Evolutionary conservation across 805 yeast genomes (phyloP).

Genomic region (Candida nemodendra): DNA sequence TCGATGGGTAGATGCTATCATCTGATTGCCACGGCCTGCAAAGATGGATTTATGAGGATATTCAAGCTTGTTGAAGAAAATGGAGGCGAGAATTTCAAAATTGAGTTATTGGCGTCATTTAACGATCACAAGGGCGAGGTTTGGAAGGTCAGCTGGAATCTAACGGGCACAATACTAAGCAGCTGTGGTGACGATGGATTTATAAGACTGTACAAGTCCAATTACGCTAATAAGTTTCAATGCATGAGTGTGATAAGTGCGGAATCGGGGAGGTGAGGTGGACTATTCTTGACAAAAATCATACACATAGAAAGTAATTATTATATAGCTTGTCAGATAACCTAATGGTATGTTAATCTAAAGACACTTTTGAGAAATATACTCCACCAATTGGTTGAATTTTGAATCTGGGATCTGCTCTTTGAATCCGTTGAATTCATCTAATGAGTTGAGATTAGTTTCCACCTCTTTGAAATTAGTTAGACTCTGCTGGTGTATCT

Average conservation of each 20-base stretch:
- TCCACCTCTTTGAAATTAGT: constrained; percentile 12
- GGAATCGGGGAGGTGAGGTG: constrained; percentile 29
- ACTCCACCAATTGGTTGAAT: constrained; percentile 19
- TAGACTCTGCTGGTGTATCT: constrained; percentile 8
- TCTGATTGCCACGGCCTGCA: constrained; percentile 90
- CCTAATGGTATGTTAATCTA: constrained; percentile 2
- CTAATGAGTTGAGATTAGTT: constrained; percentile 9
- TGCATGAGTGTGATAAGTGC: constrained; percentile 85
- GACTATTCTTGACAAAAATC: background rate
- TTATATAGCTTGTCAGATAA: background rate
- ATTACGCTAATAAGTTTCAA: constrained; percentile 81
- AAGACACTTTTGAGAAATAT: constrained; percentile 17
- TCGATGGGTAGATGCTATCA: constrained; percentile 89
- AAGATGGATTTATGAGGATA: constrained; percentile 88
- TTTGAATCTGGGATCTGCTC: constrained; percentile 16
- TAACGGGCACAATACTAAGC: constrained; percentile 88
- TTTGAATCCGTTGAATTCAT: constrained; percentile 15
- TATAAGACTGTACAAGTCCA: constrained; percentile 87
- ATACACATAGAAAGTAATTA: constrained; percentile 1
- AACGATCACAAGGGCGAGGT: constrained; percentile 52
- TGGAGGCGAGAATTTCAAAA: constrained; percentile 18
- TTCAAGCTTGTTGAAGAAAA: constrained; percentile 62
- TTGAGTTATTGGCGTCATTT: constrained; percentile 28
- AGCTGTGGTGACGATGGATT: constrained; percentile 96
- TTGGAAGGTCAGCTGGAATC: constrained; percentile 95